Percentiles rank a stretch among this genome's conserved stretches.
phyloP scores from a whole-genome alignment of 495 filamentous ascomycete species.

The Tuber indicum region DNA sequence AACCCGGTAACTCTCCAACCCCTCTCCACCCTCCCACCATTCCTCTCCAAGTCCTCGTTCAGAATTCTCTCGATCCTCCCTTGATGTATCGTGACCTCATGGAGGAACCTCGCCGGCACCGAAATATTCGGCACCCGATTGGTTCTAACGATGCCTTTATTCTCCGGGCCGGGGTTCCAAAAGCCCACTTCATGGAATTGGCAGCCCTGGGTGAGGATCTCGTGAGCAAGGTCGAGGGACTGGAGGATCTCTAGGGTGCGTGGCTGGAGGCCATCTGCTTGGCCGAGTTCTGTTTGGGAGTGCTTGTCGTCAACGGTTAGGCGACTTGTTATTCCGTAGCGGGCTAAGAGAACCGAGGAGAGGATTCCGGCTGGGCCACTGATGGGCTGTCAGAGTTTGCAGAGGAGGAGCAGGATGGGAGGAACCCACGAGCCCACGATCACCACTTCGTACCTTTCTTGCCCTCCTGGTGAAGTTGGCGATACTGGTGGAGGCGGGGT shows the following conservation, averaged over 20 bases:
- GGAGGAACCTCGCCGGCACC: slow-evolving; percentile 47
- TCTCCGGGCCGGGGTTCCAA: slow-evolving; percentile 46
- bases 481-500: slow-evolving; percentile 14
- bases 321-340: slow-evolving; percentile 47
- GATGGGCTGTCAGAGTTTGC: background rate
- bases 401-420: background rate
- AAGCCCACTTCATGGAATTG: slow-evolving; percentile 63
- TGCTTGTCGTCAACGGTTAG: slow-evolving; percentile 50
- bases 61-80: slow-evolving; percentile 57
- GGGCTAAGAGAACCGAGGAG: slow-evolving; percentile 47
- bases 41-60: slow-evolving; percentile 31
- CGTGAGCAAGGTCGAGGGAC: slow-evolving; percentile 64
- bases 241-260: slow-evolving; percentile 78
- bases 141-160: slow-evolving; percentile 40
- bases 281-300: slow-evolving; percentile 51
- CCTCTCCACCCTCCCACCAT: slow-evolving; percentile 55
- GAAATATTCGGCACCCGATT: slow-evolving; percentile 48
- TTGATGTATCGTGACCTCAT: slow-evolving; percentile 57
- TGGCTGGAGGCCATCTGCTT: slow-evolving; percentile 75
- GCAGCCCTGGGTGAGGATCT: slow-evolving; percentile 64
- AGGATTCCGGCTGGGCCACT: slow-evolving; percentile 50
- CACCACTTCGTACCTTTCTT: slow-evolving; percentile 30
- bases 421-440: slow-evolving; percentile 33
- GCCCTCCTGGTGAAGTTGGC: background rate
- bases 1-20: slow-evolving; percentile 54